Percentiles rank a stretch among this genome's conserved stretches.
phyloP scores from a whole-genome alignment of 345 rosid genomes.

The Pelargonium nanum region DNA sequence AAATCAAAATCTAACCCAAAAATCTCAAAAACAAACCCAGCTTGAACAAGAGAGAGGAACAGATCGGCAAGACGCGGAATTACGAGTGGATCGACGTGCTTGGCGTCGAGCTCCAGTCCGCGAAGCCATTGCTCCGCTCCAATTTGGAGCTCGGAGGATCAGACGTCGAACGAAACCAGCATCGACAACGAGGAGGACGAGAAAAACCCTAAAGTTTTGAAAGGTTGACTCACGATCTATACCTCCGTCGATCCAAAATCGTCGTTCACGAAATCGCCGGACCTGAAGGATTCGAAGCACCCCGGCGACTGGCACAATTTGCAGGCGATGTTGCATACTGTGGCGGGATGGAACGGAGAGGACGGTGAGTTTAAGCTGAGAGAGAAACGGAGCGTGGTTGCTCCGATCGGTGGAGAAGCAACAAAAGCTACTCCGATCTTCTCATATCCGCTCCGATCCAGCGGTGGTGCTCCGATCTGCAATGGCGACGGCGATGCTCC shows the following conservation, averaged over 20 bases:
- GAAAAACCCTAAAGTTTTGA: constrained; percentile 49
- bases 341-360: constrained; percentile 82
- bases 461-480: no score
- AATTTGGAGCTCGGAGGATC: neutral
- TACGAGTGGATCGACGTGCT: constrained; percentile 73
- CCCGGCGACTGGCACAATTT: constrained; percentile 87
- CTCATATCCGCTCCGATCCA: no score
- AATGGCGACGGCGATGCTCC: no score
- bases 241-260: constrained; percentile 51
- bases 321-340: constrained; percentile 71
- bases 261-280: constrained; percentile 50
- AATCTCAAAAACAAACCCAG: no score
- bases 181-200: constrained; percentile 36
- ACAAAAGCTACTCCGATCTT: no score
- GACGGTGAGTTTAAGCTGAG: constrained; percentile 43
- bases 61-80: constrained; percentile 68
- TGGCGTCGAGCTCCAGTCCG: constrained; percentile 48
- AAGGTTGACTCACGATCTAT: constrained; percentile 74
- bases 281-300: constrained; percentile 53
- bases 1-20: no score
- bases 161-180: neutral
- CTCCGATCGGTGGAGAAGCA: no score
- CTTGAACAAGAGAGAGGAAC: no score
- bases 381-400: constrained; percentile 79
- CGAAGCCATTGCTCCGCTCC: constrained; percentile 28